Percentiles rank a stretch among this genome's conserved stretches.
phyloP scores from a whole-genome alignment of 2,329 filamentous ascomycete species.

The Neopestalotiopsis sp. region DNA sequence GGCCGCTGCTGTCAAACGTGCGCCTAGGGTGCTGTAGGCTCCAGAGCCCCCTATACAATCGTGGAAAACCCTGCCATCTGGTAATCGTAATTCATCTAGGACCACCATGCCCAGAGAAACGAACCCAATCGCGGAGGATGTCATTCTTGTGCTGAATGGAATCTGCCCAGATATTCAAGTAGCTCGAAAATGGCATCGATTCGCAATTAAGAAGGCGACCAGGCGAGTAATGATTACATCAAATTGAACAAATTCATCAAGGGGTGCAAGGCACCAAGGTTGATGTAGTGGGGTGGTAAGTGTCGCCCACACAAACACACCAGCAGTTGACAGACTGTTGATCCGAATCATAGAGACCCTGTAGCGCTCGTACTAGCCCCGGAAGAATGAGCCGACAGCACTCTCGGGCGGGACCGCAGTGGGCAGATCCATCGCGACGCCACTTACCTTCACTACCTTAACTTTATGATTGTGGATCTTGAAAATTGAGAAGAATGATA shows the following conservation, averaged over 20 bases:
- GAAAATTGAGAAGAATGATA: too few relatives aligned
- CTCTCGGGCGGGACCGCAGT: too few relatives aligned
- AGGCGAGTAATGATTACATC: not conserved
- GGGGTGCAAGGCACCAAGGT: not conserved
- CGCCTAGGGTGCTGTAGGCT: slow-evolving; percentile 28
- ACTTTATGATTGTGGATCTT: too few relatives aligned
- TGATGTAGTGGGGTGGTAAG: not conserved
- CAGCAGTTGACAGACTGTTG: not conserved
- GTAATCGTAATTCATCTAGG: slow-evolving; percentile 40
- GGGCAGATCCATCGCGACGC: too few relatives aligned
- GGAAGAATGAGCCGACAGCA: not conserved
- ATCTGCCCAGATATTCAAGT: not conserved
- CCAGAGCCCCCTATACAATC: slow-evolving; percentile 40
- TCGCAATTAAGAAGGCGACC: too few relatives aligned
- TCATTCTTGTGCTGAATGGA: not conserved
- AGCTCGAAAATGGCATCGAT: not conserved
- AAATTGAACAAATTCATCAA: not conserved
- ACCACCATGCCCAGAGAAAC: slow-evolving; percentile 40
- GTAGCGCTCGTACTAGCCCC: not conserved
- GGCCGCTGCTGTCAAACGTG: slow-evolving; percentile 18
- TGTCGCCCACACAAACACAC: not conserved
- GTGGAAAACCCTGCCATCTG: slow-evolving; percentile 28
- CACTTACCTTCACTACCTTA: too few relatives aligned
- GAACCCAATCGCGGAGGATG: slow-evolving; percentile 27
- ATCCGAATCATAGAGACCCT: not conserved